Base-by-base conservation (phyloP, 2,329 filamentous ascomycete species). In the Trichoderma simmonsii region DNA sequence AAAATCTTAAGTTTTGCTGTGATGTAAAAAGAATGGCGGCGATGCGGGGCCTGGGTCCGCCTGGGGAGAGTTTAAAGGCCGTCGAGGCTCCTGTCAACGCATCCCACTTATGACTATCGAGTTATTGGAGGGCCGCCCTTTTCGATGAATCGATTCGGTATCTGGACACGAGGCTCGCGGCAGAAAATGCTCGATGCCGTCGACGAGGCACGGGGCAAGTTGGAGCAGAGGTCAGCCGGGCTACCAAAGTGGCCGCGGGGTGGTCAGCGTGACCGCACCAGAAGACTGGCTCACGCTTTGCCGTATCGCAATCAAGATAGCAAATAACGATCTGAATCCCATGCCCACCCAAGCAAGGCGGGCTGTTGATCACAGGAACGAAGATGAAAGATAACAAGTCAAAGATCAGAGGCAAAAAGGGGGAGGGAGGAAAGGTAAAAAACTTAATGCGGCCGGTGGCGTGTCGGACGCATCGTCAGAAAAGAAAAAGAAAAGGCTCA, bases 191-290 rank as follows among this genome's bases (percentile, higher is more conserved):
- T 69, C 70, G 48, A 65, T 56, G 66, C 56, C 60, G 70, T 39
- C n/a, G 57, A 36, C 32, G 18, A 57, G 36, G 71, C 72, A 72
- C 70, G 65, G 59, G 70, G 51, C 26, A 32, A 36, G 24, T 2
- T 67, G 39, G 43, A 43, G 56, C 12, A 21, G 56, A 66, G 70
- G 72, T 73, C 72, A 73, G 72, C 72, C 70, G 72, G 65, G 65
- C 54, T 61, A 39, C n/a, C 54, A 67, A 57, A 62, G 72, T 62
- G 63, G 69, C 51, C 60, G 72, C 70, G 70, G 72, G 70, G 72
- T 71, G 72, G 72, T 73, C 72, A 73, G 72, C 72, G 72, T 70
- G 72, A 71, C 69, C 72, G 56, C 61, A 71, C 70, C 64, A 62
- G 66, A 54, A 63, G 67, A 59, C 59, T 56, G 60, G 43, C 54